Evolutionary conservation across 148 eudicot species (phyloP).

Genomic region (Cornus florida): DNA sequence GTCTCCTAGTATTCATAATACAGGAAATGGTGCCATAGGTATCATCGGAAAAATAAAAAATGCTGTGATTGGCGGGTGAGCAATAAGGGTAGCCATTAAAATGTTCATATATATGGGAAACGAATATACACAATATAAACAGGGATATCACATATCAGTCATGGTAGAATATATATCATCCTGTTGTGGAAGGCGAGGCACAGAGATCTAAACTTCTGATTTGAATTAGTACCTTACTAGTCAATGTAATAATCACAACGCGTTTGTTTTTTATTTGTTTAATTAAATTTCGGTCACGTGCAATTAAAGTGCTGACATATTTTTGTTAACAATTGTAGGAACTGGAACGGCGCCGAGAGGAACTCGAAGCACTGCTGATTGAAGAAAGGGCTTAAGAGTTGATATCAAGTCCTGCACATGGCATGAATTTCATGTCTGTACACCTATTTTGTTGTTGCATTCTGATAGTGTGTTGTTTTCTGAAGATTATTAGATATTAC

Average conservation of each 20-base stretch:
- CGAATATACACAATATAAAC: not conserved
- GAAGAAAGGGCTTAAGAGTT: conserved; percentile 34
- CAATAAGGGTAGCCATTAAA: not conserved
- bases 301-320: not conserved
- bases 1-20: too few species aligned
- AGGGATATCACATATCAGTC: not conserved
- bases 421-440: not conserved
- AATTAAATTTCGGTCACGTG: not conserved
- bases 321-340: conserved; percentile 48
- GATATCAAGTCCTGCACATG: not conserved
- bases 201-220: too few species aligned
- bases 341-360: conserved; percentile 62
- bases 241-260: not conserved
- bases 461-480: not conserved
- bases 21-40: too few species aligned
- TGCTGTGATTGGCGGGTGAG: not conserved
- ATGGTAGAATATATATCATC: too few species aligned
- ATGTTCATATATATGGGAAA: not conserved
- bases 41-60: not conserved
- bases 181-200: too few species aligned
- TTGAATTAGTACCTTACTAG: too few species aligned
- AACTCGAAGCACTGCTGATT: conserved; percentile 73
- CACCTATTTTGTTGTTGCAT: not conserved
- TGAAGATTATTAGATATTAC: not conserved
- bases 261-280: not conserved